A percentile compares a stretch with the other conserved stretches of the same genome.
phyloP scores from a whole-genome alignment of 257 asterid genomes.

The Fraxinus americana region DNA sequence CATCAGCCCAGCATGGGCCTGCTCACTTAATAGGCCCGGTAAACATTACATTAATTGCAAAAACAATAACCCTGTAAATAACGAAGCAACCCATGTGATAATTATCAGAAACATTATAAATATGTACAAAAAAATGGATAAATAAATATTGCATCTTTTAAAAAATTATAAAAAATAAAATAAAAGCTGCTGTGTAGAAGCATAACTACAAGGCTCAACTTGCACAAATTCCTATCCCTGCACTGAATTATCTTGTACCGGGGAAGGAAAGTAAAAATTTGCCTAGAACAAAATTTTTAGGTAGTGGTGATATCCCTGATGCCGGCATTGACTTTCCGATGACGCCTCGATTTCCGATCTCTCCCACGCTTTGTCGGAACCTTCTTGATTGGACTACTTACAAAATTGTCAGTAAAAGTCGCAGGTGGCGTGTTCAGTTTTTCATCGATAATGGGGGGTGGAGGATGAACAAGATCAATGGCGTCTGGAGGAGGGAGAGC shows the following conservation, averaged over 20 bases:
- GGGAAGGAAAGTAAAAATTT: conserved; percentile 41
- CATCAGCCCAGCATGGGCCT: no score
- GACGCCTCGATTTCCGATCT: conserved; percentile 61
- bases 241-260: conserved; percentile 24
- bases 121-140: conserved; percentile 39
- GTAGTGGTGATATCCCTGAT: conserved; percentile 33
- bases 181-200: conserved; percentile 4
- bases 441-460: conserved; percentile 37
- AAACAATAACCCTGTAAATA: background rate
- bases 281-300: conserved; percentile 40
- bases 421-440: conserved; percentile 16
- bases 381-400: conserved; percentile 30
- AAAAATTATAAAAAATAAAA: conserved; percentile 5
- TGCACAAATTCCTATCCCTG: conserved; percentile 33
- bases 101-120: conserved; percentile 21
- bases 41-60: no score
- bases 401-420: conserved; percentile 20
- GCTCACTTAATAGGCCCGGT: no score
- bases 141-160: conserved; percentile 15
- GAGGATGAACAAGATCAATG: conserved; percentile 41
- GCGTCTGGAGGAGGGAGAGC: conserved; percentile 48
- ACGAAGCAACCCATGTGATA: conserved; percentile 13
- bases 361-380: conserved; percentile 53
- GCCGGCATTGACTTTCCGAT: conserved; percentile 57
- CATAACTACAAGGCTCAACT: conserved; percentile 37